phyloP scores from a whole-genome alignment of 352 stramenopile genomes.

The Phytopythium kandeliae region DNA sequence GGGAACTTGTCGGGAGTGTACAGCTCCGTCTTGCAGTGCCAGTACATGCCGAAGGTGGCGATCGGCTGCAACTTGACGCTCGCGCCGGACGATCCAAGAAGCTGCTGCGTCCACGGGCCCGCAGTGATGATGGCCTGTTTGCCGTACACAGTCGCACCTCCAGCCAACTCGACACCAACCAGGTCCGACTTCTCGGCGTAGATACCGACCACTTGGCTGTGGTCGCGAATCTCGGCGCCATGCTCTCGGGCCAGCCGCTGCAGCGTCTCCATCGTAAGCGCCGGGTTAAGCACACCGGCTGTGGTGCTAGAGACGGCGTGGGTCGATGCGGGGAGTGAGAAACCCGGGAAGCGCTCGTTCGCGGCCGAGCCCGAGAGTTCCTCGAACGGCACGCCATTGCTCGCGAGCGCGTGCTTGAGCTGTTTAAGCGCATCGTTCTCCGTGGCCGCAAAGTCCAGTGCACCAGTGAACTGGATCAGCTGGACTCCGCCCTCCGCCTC shows the following conservation, averaged over 20 bases:
- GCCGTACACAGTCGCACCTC: constrained; percentile 16
- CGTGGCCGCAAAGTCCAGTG: constrained; percentile 40
- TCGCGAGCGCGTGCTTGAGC: constrained; percentile 23
- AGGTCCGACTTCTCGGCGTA: constrained; percentile 16
- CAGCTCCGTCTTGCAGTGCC: constrained; percentile 38
- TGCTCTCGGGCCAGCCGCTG: constrained; percentile 31
- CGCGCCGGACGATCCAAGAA: constrained; percentile 18
- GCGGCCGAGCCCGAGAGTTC: constrained; percentile 33
- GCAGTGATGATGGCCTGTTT: constrained; percentile 54
- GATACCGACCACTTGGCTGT: constrained; percentile 20
- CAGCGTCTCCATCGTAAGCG: constrained; percentile 41
- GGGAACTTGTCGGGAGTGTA: constrained; percentile 45
- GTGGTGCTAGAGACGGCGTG: constrained; percentile 43
- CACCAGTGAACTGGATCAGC: constrained; percentile 57
- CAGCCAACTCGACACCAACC: constrained; percentile 22
- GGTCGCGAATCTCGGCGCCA: constrained; percentile 35
- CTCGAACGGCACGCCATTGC: constrained; percentile 34
- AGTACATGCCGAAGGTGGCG: constrained; percentile 63
- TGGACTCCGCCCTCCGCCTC: constrained; percentile 25
- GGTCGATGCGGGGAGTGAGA: constrained; percentile 28
- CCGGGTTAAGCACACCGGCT: constrained; percentile 50
- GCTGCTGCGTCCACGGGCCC: constrained; percentile 43
- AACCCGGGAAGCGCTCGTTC: constrained; percentile 45
- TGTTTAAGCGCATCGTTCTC: constrained; percentile 19
- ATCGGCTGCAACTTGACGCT: constrained; percentile 50